Conservation (phyloP, 768 basidiomycete species). For the Rossbeevera mucosa region DNA sequence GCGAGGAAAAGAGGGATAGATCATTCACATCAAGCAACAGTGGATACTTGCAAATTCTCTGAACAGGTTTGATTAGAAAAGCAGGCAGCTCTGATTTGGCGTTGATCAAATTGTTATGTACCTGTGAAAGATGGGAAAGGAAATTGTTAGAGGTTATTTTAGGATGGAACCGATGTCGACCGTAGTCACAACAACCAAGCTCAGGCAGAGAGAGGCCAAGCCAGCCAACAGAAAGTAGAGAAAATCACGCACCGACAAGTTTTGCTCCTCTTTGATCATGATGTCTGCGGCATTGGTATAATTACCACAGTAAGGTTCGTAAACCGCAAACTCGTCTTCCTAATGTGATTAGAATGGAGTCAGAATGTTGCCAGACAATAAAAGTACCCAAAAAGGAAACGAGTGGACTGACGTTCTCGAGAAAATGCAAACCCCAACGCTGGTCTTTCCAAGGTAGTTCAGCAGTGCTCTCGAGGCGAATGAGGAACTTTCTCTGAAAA, state of each 20-base stretch:
- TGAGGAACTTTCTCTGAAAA: conserved; percentile 92
- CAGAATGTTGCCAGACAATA: conserved; percentile 35
- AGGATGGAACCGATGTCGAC: conserved; percentile 2
- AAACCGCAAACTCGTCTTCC: conserved; percentile 94
- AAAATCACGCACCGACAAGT: conserved; percentile 63
- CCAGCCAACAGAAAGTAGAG: conserved; percentile 8
- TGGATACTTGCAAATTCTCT: conserved; percentile 98
- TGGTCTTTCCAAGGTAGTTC: conserved; percentile 81
- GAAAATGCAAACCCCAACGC: conserved; percentile 82
- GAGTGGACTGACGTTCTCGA: conserved; percentile 62
- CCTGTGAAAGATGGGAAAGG: conserved; percentile 37
- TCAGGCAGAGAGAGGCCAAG: conserved; percentile 15
- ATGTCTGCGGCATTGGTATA: conserved; percentile 84
- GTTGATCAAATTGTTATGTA: conserved; percentile 79
- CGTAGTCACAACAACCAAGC: conserved; percentile 26
- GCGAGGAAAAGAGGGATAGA: conserved; percentile 8
- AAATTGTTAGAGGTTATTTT: conserved; percentile 22
- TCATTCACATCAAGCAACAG: conserved; percentile 79
- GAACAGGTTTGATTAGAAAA: conserved; percentile 97
- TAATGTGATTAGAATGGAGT: conserved; percentile 40
- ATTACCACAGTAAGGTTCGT: conserved; percentile 97
- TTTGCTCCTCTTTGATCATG: conserved; percentile 81
- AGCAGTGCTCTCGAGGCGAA: conserved; percentile 81
- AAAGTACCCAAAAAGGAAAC: conserved; percentile 22
- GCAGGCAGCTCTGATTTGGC: conserved; percentile 90